Base-by-base conservation (phyloP, 345 rosid genomes). In the Camelina neglecta region DNA sequence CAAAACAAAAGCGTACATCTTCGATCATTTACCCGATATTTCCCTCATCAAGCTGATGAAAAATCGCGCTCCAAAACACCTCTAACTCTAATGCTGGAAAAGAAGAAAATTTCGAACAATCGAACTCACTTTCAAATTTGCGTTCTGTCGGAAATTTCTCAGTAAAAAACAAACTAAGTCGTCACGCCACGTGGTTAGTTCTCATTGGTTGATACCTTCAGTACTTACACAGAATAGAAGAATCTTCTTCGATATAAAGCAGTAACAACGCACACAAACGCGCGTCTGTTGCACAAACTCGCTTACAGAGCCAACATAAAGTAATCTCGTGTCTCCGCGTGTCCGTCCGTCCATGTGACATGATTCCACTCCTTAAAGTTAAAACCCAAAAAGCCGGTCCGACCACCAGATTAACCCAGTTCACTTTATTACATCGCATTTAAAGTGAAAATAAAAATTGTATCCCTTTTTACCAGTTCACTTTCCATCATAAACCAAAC, bases 41-140 rank as follows among this genome's bases (percentile, higher is more conserved):
- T 38, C 26, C 29, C 31, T 60, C 48, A 20, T 78, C 41, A 36
- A 86, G 81, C 86, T 86, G 83, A 39, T 5, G 78, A 1, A 85
- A 88, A 6, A 86, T 63, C 11, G 4, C 13, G 10, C 60, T 2
- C 9, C 36, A 26, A 55, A 55, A 26, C 38, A 24, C 3, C 16
- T 26, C 60, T 12, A 29, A 29, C 16, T 26, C 60, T 12, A 29
- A 29, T 7, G 79, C 67, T 24, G 1, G 18, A 18, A 18, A 18
- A 18, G 18, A 18, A 18, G 18, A 18, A 18, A 18, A 18, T 18
- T 18, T 18, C 12, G 13, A 33, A 16, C 42, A n/a, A 33, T 11
- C 2, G 23, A 58, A 5, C 23, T 58, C 23, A 18, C 18, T 18
- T 18, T 18, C 18, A 18, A 18, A 18, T 18, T 18, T 18, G 18